These are phyloP conservation scores for Gynostemma pentaphyllum DNA, from an alignment of 306 rosid species.

Conservation along the genomic window DNA sequence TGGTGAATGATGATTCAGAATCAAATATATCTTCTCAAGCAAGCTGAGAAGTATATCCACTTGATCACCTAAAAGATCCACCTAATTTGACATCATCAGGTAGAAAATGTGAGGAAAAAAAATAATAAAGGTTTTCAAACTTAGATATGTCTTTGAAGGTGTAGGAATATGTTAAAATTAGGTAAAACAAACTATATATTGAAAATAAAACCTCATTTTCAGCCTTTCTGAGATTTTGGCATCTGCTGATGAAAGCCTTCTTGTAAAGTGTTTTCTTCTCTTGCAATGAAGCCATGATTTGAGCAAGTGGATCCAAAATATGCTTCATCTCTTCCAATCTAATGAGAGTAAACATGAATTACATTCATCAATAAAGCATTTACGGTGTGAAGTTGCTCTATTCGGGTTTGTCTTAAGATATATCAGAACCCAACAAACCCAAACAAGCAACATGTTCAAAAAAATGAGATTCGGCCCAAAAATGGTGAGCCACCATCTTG, in stretches of 20 bases:
- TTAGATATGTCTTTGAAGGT: background rate
- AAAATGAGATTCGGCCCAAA: too few relatives aligned
- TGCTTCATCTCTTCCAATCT: conserved; percentile 56
- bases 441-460: too few relatives aligned
- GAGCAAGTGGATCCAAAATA: conserved; percentile 22
- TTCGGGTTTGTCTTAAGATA: too few relatives aligned
- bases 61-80: conserved; percentile 91
- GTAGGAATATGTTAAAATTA: background rate
- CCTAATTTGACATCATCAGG: conserved; percentile 30
- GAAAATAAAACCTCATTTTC: conserved; percentile 55
- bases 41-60: conserved; percentile 55
- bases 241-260: conserved; percentile 56
- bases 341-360: conserved; percentile 1
- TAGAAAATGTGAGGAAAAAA: background rate
- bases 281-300: conserved; percentile 24
- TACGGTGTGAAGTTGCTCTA: background rate
- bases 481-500: too few relatives aligned
- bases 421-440: too few relatives aligned
- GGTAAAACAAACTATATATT: background rate
- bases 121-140: background rate
- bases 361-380: background rate
- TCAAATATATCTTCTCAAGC: conserved; percentile 48
- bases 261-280: conserved; percentile 34
- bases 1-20: conserved; percentile 44
- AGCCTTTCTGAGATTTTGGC: conserved; percentile 68